Percentiles rank a stretch among this genome's conserved stretches.
phyloP scores from a whole-genome alignment of 805 yeast species.

The Pachysolen tannophilus region DNA sequence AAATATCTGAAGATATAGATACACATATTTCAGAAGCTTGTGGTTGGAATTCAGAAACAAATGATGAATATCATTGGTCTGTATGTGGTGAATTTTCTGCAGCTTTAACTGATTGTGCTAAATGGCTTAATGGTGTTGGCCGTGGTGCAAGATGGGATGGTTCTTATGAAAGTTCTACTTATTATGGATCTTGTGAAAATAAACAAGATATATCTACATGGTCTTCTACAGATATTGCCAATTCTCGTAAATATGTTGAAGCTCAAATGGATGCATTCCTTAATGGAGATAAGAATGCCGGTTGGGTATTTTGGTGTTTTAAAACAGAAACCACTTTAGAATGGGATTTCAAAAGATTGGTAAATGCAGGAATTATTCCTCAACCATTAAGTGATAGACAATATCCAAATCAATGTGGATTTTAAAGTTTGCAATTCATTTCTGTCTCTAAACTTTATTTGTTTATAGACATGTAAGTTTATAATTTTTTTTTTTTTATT shows the following conservation, averaged over 20 bases:
- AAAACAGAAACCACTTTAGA: slow-evolving; percentile 59
- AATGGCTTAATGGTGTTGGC: slow-evolving; percentile 64
- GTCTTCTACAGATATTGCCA: slow-evolving; percentile 30
- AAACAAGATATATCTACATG: slow-evolving; percentile 31
- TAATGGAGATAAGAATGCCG: slow-evolving; percentile 32
- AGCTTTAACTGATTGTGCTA: slow-evolving; percentile 63
- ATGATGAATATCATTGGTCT: slow-evolving; percentile 35
- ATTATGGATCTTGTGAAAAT: slow-evolving; percentile 36
- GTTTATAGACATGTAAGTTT: too few species aligned
- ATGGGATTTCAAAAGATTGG: slow-evolving; percentile 55
- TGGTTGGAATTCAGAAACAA: slow-evolving; percentile 34
- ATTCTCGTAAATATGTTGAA: slow-evolving; percentile 49
- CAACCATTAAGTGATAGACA: slow-evolving; percentile 55
- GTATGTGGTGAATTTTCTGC: slow-evolving; percentile 68
- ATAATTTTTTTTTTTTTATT: too few species aligned
- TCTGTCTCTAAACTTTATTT: too few species aligned
- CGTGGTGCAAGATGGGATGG: slow-evolving; percentile 59
- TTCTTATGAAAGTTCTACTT: slow-evolving; percentile 30
- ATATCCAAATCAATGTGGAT: slow-evolving; percentile 59
- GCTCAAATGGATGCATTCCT: slow-evolving; percentile 46
- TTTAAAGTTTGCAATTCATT: too few species aligned
- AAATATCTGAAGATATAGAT: slow-evolving; percentile 47
- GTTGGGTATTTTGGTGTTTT: slow-evolving; percentile 69
- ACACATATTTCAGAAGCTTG: slow-evolving; percentile 54
- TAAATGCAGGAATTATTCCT: slow-evolving; percentile 48